A percentile compares a stretch with the other conserved stretches of the same genome.
Conservation (phyloP, 2,329 filamentous ascomycete genomes). For the Alternaria sp. region DNA sequence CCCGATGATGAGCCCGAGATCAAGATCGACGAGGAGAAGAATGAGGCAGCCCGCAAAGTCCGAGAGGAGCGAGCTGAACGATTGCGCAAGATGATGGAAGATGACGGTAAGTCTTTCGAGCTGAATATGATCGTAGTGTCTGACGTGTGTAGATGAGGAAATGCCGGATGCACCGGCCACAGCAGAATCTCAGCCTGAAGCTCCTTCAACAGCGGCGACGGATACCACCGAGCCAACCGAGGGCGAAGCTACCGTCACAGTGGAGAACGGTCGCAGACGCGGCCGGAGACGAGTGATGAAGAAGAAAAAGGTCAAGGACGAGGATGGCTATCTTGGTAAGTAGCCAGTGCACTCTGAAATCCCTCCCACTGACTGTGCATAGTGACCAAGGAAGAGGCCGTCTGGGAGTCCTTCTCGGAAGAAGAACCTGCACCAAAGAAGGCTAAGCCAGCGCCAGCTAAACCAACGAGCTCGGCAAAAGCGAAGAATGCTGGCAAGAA, state of each 20-base stretch:
- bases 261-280: conserved; percentile 70
- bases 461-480: conserved; percentile 57
- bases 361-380: conserved; percentile 14
- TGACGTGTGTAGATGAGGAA: conserved; percentile 56
- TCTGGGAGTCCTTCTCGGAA: conserved; percentile 93
- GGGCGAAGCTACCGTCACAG: conserved; percentile 51
- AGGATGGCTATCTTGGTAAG: conserved; percentile 87
- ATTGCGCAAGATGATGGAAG: conserved; percentile 78
- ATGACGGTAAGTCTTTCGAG: conserved; percentile 56
- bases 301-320: conserved; percentile 85
- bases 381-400: conserved; percentile 86
- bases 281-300: conserved; percentile 82
- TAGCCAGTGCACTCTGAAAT: background rate
- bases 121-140: background rate
- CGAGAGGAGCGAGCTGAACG: conserved; percentile 70
- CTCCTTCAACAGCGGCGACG: conserved; percentile 25
- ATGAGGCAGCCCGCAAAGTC: conserved; percentile 47
- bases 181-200: conserved; percentile 48
- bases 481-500: conserved; percentile 54
- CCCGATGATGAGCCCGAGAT: conserved; percentile 37
- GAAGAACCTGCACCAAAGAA: conserved; percentile 73
- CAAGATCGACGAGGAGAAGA: conserved; percentile 41
- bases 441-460: conserved; percentile 53
- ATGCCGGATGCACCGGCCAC: conserved; percentile 61
- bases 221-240: conserved; percentile 28